Evolutionary conservation across 148 eudicot species (phyloP).

Genomic region (Spergularia bocconei): DNA sequence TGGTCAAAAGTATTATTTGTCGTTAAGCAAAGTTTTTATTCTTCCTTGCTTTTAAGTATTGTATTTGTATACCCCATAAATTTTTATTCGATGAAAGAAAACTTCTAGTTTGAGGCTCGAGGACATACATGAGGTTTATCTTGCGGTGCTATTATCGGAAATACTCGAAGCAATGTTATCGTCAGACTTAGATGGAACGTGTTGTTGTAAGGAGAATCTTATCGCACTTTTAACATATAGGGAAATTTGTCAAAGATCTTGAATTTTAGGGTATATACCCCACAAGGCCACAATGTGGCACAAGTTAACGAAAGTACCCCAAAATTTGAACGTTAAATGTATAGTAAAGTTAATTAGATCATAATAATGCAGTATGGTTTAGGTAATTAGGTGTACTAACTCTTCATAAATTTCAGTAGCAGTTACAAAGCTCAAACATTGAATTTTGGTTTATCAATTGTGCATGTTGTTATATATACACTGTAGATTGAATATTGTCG

Average conservation of each 20-base stretch:
- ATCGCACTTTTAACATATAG: neutral
- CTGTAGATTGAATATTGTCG: no score
- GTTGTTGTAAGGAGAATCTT: neutral
- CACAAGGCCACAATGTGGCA: conserved; percentile 17
- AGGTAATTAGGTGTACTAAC: neutral
- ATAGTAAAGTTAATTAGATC: neutral
- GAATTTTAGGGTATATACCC: conserved; percentile 10
- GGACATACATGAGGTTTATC: neutral
- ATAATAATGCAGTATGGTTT: conserved; percentile 1
- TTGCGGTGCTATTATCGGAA: no score
- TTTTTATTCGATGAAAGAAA: neutral
- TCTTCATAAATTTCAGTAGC: no score
- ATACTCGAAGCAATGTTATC: neutral
- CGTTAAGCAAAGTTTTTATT: neutral
- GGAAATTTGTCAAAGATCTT: conserved; percentile 9
- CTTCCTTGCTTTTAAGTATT: no score
- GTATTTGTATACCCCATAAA: no score
- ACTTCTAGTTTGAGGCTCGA: neutral
- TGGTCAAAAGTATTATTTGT: conserved; percentile 2
- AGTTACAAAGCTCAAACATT: no score
- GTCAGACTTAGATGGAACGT: neutral
- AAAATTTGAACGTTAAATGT: neutral
- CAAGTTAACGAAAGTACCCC: neutral
- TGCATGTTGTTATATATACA: no score
- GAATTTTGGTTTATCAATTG: no score